Conservation (phyloP, 1,139 yeast genomes). For the Hansenula lynferdii region DNA sequence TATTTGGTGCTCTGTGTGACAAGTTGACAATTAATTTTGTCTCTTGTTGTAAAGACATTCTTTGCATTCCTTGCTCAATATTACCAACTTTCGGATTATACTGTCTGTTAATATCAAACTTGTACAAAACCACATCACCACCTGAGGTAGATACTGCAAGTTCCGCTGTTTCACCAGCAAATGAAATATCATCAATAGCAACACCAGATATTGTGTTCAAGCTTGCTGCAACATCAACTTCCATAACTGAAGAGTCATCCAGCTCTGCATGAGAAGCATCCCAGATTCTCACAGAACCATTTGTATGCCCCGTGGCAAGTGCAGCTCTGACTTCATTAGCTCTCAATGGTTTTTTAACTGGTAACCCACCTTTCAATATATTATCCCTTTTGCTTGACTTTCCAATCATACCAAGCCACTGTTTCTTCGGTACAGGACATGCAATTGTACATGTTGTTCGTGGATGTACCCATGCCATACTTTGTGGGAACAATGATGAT, state of each 20-base stretch:
- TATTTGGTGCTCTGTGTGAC: conserved; percentile 31
- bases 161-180: conserved; percentile 77
- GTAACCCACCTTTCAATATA: conserved; percentile 74
- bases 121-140: conserved; percentile 76
- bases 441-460: conserved; percentile 54
- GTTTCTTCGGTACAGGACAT: conserved; percentile 51
- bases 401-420: conserved; percentile 74
- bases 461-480: conserved; percentile 75
- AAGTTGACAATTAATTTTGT: conserved; percentile 29
- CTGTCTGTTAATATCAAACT: conserved; percentile 54
- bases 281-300: conserved; percentile 74
- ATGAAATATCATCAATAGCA: conserved; percentile 55
- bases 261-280: conserved; percentile 79
- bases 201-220: conserved; percentile 38
- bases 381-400: conserved; percentile 36
- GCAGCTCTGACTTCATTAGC: conserved; percentile 58
- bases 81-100: conserved; percentile 29
- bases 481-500: conserved; percentile 69
- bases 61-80: conserved; percentile 25
- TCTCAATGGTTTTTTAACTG: conserved; percentile 51
- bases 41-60: conserved; percentile 25
- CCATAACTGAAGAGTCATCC: conserved; percentile 56
- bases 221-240: conserved; percentile 45
- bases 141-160: conserved; percentile 61
- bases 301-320: conserved; percentile 74